Base-by-base conservation (phyloP, 2,329 filamentous ascomycete genomes). In the Cercospora sp. region DNA sequence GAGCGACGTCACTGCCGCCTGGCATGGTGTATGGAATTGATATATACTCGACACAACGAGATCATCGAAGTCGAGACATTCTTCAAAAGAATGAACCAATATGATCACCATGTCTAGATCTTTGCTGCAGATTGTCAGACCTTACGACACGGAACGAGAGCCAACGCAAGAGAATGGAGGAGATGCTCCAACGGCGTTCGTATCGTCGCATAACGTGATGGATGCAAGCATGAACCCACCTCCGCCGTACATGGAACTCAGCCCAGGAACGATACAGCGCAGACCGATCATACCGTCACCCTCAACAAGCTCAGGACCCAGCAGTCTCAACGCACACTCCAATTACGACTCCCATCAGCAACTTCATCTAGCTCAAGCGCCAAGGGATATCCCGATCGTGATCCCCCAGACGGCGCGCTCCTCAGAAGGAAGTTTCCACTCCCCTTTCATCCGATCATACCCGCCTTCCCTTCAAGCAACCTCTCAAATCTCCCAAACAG, bases 401-500 rank as follows among this genome's bases (percentile, higher is more conserved):
- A 26, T 51, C 3, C 18, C 45, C 10, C 45, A 51, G n/a, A 51
- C 5, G 3, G 45, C 45, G 18, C 45, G 18, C 45, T 51, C 45
- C 12, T 51, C 45, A 1, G 18, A 51, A 26, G 45, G 45, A 12
- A 23, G 18, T 51, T 51, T 51, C 13, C 45, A 51, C 45, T 51
- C 45, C 18, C 45, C 45, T 7, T 51, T 51, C 5, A 3, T 51
- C 45, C 45, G 45, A n/a, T 51, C 45, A 8, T 51, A 51, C 10
- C 45, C 45, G 6, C 10, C 45, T 6, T 51, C 45, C 20, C 20
- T 51, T 3, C 45, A 51, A 42, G 3, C 36, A 1, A 42, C 16
- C 45, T 23, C 45, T 51, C 20, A 26, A 51, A 51, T 51, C 45
- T 60, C 64, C 9, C 60, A 72, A 30, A 23, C 66, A 36, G 70